Evolutionary conservation across 306 rosid species (phyloP).

Genomic region (Glycine latifolia): DNA sequence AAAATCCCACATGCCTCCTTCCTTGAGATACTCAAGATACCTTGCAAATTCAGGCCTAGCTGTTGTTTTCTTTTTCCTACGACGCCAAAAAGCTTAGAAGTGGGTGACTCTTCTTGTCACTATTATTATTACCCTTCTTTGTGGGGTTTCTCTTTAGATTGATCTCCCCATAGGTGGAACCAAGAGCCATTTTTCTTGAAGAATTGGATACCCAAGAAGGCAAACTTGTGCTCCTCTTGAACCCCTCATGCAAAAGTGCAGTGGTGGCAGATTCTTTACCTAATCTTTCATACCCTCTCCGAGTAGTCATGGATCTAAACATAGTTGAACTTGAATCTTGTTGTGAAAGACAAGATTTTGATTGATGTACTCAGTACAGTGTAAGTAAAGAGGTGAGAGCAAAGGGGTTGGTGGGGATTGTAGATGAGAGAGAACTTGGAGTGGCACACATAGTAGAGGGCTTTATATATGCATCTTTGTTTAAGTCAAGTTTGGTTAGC

Average conservation of each 20-base stretch:
- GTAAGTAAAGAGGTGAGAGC: background rate
- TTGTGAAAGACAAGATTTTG: constrained; percentile 3
- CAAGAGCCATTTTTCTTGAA: constrained; percentile 34
- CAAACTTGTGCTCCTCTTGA: constrained; percentile 60
- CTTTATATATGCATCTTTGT: constrained; percentile 32
- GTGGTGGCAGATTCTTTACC: constrained; percentile 53
- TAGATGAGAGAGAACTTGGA: background rate
- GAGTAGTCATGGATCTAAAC: constrained; percentile 65
- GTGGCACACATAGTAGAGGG: background rate
- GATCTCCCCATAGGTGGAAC: constrained; percentile 38
- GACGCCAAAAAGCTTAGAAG: constrained; percentile 57
- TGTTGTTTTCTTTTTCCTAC: constrained; percentile 65
- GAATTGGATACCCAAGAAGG: constrained; percentile 47
- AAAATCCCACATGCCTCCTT: constrained; percentile 75
- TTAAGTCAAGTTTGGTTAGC: constrained; percentile 39
- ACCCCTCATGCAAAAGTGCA: constrained; percentile 44
- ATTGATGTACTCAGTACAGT: background rate
- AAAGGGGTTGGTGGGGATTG: background rate
- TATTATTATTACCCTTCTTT: constrained; percentile 44
- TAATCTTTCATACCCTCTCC: constrained; percentile 60
- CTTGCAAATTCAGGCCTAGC: constrained; percentile 72
- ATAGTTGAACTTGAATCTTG: constrained; percentile 33
- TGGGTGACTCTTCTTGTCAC: constrained; percentile 58
- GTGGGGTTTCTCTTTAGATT: constrained; percentile 56
- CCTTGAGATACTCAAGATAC: constrained; percentile 70